Conservation (phyloP, 768 basidiomycete genomes). For the Naganishia vishniacii region DNA sequence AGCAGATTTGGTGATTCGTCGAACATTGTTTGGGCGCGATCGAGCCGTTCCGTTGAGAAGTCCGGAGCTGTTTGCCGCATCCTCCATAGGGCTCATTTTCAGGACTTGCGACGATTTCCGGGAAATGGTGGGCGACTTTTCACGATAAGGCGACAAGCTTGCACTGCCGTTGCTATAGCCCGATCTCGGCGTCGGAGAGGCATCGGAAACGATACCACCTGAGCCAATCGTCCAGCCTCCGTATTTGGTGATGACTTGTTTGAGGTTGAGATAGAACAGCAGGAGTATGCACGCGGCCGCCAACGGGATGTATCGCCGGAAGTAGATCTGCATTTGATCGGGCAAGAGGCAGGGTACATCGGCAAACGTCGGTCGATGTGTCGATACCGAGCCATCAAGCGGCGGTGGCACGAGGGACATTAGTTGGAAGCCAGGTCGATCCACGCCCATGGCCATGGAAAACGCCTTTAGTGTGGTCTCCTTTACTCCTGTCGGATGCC, state of each 20-base stretch:
- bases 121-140: constrained; percentile 7
- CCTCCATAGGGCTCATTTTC: constrained; percentile 13
- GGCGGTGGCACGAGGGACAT: constrained; percentile 62
- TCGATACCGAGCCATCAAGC: constrained; percentile 42
- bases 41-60: not conserved
- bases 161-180: not conserved
- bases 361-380: constrained; percentile 52
- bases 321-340: constrained; percentile 73
- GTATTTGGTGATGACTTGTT: not conserved
- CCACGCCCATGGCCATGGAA: constrained; percentile 82
- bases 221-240: constrained; percentile 21
- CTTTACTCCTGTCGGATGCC: constrained; percentile 53
- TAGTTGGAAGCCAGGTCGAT: constrained; percentile 79
- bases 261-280: constrained; percentile 34
- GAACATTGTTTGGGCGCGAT: constrained; percentile 18
- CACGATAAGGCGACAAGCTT: constrained; percentile 7
- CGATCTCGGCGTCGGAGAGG: constrained; percentile 2
- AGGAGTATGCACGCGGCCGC: constrained; percentile 57
- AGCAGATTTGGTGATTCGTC: constrained; percentile 25
- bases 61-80: not conserved
- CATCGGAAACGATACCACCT: not conserved
- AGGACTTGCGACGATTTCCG: constrained; percentile 18
- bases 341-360: constrained; percentile 74
- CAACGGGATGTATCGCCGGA: constrained; percentile 64
- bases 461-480: constrained; percentile 87